phyloP scores from a whole-genome alignment of 371 early-diverging fungal species.

The Mortierella sp. region DNA sequence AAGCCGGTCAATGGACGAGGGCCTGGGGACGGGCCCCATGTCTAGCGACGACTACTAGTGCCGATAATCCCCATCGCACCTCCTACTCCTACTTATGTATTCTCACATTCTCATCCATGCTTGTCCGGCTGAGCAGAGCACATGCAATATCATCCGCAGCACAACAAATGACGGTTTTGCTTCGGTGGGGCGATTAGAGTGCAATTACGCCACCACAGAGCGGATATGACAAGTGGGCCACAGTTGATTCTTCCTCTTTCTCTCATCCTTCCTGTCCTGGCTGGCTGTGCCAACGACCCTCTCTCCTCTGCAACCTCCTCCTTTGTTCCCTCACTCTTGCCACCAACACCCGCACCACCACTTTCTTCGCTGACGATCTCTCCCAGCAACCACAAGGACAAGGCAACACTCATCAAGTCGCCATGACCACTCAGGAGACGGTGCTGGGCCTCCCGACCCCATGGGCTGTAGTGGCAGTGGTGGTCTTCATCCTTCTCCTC shows the following conservation, averaged over 20 bases:
- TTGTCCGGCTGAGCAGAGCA: not conserved
- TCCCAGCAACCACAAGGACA: not conserved
- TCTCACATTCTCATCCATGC: no score
- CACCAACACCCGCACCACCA: no score
- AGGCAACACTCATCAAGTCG: not conserved
- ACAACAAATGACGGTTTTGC: no score
- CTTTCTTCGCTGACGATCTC: not conserved
- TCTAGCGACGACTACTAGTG: conserved; percentile 36
- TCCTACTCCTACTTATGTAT: no score
- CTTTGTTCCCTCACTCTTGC: not conserved
- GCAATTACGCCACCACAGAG: not conserved
- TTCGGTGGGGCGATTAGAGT: no score
- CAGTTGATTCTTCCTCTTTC: not conserved
- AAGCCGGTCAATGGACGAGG: conserved; percentile 43
- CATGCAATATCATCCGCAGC: not conserved
- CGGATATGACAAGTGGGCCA: no score
- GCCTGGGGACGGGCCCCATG: conserved; percentile 42
- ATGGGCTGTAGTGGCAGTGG: conserved; percentile 27
- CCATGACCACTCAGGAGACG: conserved; percentile 38
- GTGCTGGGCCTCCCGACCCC: conserved; percentile 31
- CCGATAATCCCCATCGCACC: conserved; percentile 9
- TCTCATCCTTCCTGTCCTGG: not conserved
- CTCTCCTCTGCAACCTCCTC: not conserved
- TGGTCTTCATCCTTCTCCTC: conserved; percentile 25
- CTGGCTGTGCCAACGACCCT: no score